These are phyloP conservation scores for Pugionium cornutum DNA, from an alignment of 345 rosid species.

Conservation along the genomic window DNA sequence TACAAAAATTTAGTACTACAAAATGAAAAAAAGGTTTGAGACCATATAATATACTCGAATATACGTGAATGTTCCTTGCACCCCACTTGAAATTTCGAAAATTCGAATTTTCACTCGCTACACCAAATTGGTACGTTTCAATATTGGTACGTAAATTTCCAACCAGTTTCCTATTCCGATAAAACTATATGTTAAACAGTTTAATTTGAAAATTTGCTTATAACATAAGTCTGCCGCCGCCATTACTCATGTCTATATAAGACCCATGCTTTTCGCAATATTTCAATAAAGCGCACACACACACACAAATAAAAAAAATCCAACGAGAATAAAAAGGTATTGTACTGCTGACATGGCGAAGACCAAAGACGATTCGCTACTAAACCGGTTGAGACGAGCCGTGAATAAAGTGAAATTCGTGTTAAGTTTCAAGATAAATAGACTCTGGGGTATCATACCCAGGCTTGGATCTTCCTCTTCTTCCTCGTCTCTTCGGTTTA, in stretches of 20 bases:
- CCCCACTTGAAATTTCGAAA: constrained; percentile 19
- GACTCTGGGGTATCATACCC: constrained; percentile 55
- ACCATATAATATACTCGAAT: neutral
- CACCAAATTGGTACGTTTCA: constrained; percentile 37
- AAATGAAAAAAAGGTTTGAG: neutral
- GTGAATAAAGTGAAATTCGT: constrained; percentile 69
- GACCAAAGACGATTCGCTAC: constrained; percentile 43
- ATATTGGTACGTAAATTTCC: constrained; percentile 29
- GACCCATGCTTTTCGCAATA: constrained; percentile 16
- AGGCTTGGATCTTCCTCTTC: constrained; percentile 45
- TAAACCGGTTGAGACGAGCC: constrained; percentile 60
- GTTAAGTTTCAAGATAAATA: constrained; percentile 47
- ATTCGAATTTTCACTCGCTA: constrained; percentile 23
- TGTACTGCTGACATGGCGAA: constrained; percentile 33
- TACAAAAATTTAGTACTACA: too few species aligned
- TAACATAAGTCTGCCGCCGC: constrained; percentile 27
- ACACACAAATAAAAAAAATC: neutral
- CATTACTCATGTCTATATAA: constrained; percentile 35
- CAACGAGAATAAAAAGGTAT: neutral
- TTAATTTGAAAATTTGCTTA: constrained; percentile 25
- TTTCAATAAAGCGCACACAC: neutral
- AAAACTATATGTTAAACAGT: constrained; percentile 11
- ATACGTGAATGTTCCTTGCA: constrained; percentile 17
- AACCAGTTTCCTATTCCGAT: constrained; percentile 21
- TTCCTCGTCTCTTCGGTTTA: constrained; percentile 42